Conservation (phyloP, 306 rosid genomes). For the Vigna unguiculata region DNA sequence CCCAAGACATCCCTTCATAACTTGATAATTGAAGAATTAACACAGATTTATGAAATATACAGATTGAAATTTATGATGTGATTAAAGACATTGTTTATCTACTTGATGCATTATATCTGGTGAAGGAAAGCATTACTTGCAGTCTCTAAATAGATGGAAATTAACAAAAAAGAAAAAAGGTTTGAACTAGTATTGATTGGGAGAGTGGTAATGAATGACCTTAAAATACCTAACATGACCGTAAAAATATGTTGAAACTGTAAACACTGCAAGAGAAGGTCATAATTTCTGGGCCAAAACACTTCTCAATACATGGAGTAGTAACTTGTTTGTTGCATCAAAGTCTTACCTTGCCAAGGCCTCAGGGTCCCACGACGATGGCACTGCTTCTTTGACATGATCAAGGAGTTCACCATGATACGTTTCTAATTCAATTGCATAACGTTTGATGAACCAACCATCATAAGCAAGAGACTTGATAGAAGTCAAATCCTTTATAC, state of each 20-base stretch:
- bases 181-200: not conserved
- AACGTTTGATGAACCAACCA: conserved; percentile 85
- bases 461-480: conserved; percentile 83
- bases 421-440: conserved; percentile 75
- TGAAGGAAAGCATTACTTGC: not conserved
- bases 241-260: not conserved
- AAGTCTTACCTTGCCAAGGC: conserved; percentile 67
- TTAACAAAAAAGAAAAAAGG: not conserved
- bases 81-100: not conserved
- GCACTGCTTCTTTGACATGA: conserved; percentile 78
- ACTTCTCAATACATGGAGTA: not conserved
- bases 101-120: not conserved
- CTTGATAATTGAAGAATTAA: not conserved
- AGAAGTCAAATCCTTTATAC: conserved; percentile 73
- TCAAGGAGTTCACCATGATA: conserved; percentile 65
- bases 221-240: not conserved
- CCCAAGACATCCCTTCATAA: not conserved
- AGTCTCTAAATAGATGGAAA: not conserved
- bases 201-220: not conserved
- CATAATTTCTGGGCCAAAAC: conserved; percentile 4
- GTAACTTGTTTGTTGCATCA: not conserved
- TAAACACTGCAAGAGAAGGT: not conserved
- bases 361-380: conserved; percentile 81
- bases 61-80: not conserved
- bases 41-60: not conserved